Evolutionary conservation across 441 rosid species (phyloP), one percentile per base, ranked within the genome.

Genomic region (Melastoma candidum): DNA sequence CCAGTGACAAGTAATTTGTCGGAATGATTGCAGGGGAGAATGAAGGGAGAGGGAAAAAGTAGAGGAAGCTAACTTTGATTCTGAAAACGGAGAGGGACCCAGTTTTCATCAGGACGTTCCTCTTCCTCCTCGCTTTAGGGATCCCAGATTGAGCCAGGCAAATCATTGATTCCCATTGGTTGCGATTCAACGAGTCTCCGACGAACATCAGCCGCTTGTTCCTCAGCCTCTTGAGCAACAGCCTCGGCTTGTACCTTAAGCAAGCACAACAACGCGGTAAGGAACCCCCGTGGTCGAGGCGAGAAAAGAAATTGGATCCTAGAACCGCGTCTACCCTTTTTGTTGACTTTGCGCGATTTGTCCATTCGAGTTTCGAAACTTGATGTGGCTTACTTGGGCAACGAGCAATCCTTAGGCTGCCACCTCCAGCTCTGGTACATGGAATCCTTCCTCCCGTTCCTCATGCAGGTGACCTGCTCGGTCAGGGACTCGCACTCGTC

Each of bases 141-240:
- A 74, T 45, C 49, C 68, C 74, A 29, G 98, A 90, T 66, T 90
- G 93, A 64, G 77, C 93, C 76, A 90, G 62, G 49, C 97, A 90
- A 51, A 90, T 65, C 97, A 90, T 83, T 17, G 97, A 90, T 71
- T 90, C 93, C 97, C 97, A 90, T 46, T 90, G 98, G 54, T 90
- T 90, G 57, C 92, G 71, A 63, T 90, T 87, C 55, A 90, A 41
- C 0, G 98, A 90, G 64, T 90, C 98, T 36, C 98, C 98, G 45
- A 90, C 96, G 53, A 87, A 90, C 98, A 90, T 87, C n/a, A 90
- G 77, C 70, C 98, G 78, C 78, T 83, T 90, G 75, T 87, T 85
- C 71, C 85, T 87, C 29, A 85, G 83, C 60, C 82, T 90, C 64
- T 85, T 75, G 12, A 87, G 71, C 52, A 90, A 58, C 65, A 83